Percentiles rank a stretch among this genome's conserved stretches.
Conservation (phyloP, 192 early-diverging fungal genomes). For the Diversispora epigaea region DNA sequence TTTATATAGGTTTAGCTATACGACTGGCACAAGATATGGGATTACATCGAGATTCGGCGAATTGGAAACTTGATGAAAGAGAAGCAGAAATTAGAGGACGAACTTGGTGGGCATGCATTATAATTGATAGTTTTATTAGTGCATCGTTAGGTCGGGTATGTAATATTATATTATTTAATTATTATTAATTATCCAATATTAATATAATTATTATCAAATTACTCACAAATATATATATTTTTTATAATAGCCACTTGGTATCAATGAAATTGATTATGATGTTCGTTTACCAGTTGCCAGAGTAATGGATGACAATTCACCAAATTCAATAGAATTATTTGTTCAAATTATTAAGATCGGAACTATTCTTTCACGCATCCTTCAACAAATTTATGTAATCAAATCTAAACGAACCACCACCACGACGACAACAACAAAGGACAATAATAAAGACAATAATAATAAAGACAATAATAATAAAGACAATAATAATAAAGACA, state of each 20-base stretch:
- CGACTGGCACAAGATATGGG: constrained; percentile 76
- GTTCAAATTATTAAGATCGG: constrained; percentile 48
- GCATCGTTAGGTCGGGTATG: constrained; percentile 59
- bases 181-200: neutral
- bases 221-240: neutral
- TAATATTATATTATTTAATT: neutral
- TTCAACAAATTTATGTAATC: too few relatives aligned
- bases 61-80: constrained; percentile 50
- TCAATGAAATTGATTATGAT: constrained; percentile 49
- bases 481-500: too few relatives aligned
- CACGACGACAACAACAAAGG: too few relatives aligned
- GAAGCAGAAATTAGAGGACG: constrained; percentile 66
- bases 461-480: too few relatives aligned
- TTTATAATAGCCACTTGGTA: constrained; percentile 27
- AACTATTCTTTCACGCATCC: neutral
- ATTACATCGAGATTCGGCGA: constrained; percentile 63
- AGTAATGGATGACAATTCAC: constrained; percentile 15
- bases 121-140: constrained; percentile 67
- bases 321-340: constrained; percentile 34
- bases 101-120: constrained; percentile 74
- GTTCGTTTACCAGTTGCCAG: constrained; percentile 36
- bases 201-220: neutral
- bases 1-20: constrained; percentile 75
- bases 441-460: too few relatives aligned
- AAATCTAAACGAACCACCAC: too few relatives aligned